These are phyloP conservation scores for Urtica urens DNA, from an alignment of 306 rosid genomes.

Conservation along the genomic window DNA sequence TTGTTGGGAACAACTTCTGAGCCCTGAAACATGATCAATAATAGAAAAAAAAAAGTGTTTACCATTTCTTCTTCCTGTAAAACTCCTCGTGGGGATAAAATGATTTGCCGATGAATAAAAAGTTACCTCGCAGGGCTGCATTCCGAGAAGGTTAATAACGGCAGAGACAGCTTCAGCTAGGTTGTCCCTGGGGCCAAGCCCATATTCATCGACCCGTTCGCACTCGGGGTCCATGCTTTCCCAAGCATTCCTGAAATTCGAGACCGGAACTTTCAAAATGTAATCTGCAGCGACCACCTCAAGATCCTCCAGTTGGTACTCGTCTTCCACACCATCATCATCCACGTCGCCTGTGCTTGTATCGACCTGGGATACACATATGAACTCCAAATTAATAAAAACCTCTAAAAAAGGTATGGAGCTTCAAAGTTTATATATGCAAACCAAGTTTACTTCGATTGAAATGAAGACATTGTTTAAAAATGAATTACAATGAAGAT, in stretches of 20 bases:
- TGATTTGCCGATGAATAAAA: neutral
- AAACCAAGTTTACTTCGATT: no score
- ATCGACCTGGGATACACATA: conserved; percentile 57
- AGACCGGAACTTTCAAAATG: conserved; percentile 74
- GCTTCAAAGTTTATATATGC: no score
- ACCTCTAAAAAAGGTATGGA: no score
- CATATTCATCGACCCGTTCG: conserved; percentile 89
- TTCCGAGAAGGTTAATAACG: conserved; percentile 80
- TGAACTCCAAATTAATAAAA: no score
- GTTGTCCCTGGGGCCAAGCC: conserved; percentile 88
- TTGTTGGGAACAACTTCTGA: conserved; percentile 72
- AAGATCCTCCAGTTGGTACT: conserved; percentile 93
- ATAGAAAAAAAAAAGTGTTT: no score
- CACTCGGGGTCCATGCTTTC: conserved; percentile 63
- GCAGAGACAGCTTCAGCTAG: conserved; percentile 74
- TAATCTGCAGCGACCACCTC: conserved; percentile 96
- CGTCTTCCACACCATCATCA: conserved; percentile 96
- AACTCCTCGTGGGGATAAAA: no score
- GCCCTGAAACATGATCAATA: conserved; percentile 78
- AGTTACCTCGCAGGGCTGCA: conserved; percentile 98
- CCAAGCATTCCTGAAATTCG: conserved; percentile 91
- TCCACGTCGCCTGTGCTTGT: conserved; percentile 84
- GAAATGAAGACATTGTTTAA: neutral
- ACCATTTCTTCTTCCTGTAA: no score
- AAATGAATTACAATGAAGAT: neutral